A percentile compares a stretch with the other conserved stretches of the same genome.
Conservation (phyloP, 1,139 yeast genomes). For the Pichia sp. region DNA sequence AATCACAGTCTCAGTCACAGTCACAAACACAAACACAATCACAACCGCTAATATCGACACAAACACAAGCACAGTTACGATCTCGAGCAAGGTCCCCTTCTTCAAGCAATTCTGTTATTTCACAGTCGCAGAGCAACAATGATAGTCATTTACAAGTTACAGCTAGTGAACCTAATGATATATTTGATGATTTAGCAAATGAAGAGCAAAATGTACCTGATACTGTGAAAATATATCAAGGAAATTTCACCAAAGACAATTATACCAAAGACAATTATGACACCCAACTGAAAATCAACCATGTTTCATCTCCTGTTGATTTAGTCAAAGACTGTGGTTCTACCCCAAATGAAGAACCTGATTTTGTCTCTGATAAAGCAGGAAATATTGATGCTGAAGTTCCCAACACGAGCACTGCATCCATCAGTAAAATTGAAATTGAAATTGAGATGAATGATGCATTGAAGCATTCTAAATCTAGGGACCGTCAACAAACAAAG, state of each 20-base stretch:
- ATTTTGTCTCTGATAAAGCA: not conserved
- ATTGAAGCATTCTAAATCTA: not conserved
- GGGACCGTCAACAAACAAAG: not conserved
- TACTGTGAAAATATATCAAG: conserved; percentile 1
- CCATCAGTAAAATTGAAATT: conserved; percentile 8
- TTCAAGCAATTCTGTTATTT: not conserved
- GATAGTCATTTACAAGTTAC: not conserved
- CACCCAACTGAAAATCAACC: too few relatives aligned
- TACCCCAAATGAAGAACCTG: too few relatives aligned
- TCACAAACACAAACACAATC: conserved; percentile 5
- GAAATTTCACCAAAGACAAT: not conserved
- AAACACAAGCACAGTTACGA: conserved; percentile 4
- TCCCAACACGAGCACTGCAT: conserved; percentile 16
- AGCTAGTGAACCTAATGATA: conserved; percentile 4
- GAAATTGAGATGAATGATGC: not conserved
- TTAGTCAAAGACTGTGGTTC: too few relatives aligned
- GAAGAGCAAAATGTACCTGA: conserved; percentile 1
- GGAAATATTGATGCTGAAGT: conserved; percentile 8
- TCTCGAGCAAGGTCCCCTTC: not conserved
- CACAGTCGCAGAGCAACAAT: not conserved
- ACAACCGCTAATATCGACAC: conserved; percentile 4
- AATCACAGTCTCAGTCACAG: conserved; percentile 5
- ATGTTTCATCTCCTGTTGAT: conserved; percentile 7
- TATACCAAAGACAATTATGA: too few relatives aligned
- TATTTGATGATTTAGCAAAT: not conserved